Percentiles rank a stretch among this genome's conserved stretches.
Conservation (phyloP, 176 grass and related monocot genomes). For the Microstegium vimineum region DNA sequence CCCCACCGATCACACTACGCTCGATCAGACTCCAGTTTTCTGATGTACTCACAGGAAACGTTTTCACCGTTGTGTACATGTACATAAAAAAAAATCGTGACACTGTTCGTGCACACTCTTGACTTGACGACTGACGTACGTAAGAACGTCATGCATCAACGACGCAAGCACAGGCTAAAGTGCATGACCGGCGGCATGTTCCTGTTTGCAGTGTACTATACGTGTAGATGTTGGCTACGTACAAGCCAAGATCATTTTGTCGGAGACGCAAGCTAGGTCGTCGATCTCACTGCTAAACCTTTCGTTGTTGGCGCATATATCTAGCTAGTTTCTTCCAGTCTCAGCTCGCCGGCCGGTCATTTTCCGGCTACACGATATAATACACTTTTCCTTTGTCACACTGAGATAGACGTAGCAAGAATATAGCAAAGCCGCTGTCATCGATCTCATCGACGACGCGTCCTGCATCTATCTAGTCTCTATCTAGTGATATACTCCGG, state of each 20-base stretch:
- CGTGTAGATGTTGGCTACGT: not conserved
- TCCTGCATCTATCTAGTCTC: not conserved
- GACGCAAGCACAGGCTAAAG: not conserved
- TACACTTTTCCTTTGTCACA: not conserved
- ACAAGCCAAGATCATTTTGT: not conserved
- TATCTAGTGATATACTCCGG: not conserved
- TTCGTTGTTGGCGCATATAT: not conserved
- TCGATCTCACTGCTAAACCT: too few relatives aligned
- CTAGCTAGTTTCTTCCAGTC: not conserved
- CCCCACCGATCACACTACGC: not conserved
- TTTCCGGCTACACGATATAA: not conserved
- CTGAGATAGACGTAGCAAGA: not conserved
- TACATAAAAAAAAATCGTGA: too few relatives aligned
- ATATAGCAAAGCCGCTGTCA: not conserved
- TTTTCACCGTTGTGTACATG: not conserved
- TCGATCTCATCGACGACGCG: constrained; percentile 12
- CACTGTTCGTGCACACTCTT: not conserved
- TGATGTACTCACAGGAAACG: not conserved
- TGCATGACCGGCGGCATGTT: not conserved
- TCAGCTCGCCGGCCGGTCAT: not conserved
- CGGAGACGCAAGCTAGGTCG: not conserved
- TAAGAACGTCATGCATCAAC: not conserved
- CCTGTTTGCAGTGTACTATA: not conserved
- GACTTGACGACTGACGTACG: not conserved
- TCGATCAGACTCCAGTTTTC: too few relatives aligned